phyloP scores from a whole-genome alignment of 371 early-diverging fungal genomes.

The Phascolomyces articulosus region DNA sequence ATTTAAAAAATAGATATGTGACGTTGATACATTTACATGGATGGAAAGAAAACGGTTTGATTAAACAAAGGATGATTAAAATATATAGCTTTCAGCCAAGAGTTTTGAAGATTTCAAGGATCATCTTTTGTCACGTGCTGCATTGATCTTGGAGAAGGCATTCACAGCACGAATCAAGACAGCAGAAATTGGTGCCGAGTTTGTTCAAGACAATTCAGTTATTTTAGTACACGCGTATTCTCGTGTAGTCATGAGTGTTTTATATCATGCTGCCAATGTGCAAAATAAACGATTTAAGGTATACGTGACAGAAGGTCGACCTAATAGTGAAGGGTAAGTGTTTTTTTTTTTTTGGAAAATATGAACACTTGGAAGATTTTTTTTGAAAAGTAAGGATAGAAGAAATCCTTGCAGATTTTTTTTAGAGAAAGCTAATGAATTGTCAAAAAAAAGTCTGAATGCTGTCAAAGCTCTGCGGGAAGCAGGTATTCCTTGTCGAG shows the following conservation, averaged over 20 bases:
- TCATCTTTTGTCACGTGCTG: slow-evolving; percentile 72
- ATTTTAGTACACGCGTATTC: slow-evolving; percentile 96
- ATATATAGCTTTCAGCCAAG: slow-evolving; percentile 33
- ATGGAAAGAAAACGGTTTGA: not conserved
- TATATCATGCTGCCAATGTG: slow-evolving; percentile 75
- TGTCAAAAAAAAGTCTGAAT: slow-evolving; percentile 63
- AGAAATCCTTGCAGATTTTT: too few relatives aligned
- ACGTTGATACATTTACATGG: too few relatives aligned
- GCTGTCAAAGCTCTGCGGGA: slow-evolving; percentile 77
- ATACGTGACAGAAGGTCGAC: slow-evolving; percentile 85
- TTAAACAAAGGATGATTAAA: not conserved
- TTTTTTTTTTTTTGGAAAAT: too few relatives aligned
- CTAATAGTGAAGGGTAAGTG: slow-evolving; percentile 76
- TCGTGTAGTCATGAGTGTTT: slow-evolving; percentile 86
- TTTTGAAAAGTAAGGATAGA: too few relatives aligned
- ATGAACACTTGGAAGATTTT: too few relatives aligned
- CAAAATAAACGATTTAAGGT: slow-evolving; percentile 87
- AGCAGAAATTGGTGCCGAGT: slow-evolving; percentile 83
- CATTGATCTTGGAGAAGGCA: slow-evolving; percentile 76
- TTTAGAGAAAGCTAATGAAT: too few relatives aligned
- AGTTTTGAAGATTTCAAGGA: slow-evolving; percentile 80
- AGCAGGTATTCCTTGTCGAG: slow-evolving; percentile 83
- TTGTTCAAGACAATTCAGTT: slow-evolving; percentile 86
- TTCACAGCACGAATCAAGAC: slow-evolving; percentile 73
- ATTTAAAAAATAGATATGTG: too few relatives aligned